Conservation (phyloP, 1,284 basidiomycete genomes). For the Cerioporus squamosus region DNA sequence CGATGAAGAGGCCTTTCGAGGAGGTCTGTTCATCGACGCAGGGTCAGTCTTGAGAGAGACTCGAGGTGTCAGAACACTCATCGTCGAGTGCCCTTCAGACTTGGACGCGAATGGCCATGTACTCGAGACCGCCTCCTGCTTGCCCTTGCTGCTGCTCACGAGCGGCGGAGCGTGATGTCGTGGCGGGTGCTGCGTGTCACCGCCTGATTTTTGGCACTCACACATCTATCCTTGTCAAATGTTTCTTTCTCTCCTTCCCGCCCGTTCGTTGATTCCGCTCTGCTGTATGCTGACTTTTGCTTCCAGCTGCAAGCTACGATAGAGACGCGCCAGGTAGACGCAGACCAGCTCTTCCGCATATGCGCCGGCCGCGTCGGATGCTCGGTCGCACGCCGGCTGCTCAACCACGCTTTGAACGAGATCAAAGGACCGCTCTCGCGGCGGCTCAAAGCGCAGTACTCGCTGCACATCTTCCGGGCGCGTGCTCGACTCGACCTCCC, state of each 20-base stretch:
- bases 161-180: too few relatives aligned
- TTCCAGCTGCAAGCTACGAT: slow-evolving; percentile 59
- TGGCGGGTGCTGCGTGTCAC: too few relatives aligned
- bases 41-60: too few relatives aligned
- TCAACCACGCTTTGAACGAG: slow-evolving; percentile 43
- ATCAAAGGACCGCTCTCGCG: slow-evolving; percentile 55
- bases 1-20: too few relatives aligned
- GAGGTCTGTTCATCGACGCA: too few relatives aligned
- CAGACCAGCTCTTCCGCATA: slow-evolving; percentile 55
- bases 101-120: too few relatives aligned
- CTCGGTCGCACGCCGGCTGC: slow-evolving; percentile 48
- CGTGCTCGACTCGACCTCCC: slow-evolving; percentile 75
- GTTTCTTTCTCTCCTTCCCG: not conserved
- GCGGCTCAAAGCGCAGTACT: slow-evolving; percentile 65
- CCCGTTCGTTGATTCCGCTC: not conserved
- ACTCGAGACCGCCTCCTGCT: too few relatives aligned
- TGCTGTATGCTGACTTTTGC: not conserved
- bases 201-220: too few relatives aligned
- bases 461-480: slow-evolving; percentile 65
- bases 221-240: too few relatives aligned
- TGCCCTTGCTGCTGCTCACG: too few relatives aligned
- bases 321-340: slow-evolving; percentile 68
- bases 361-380: slow-evolving; percentile 59
- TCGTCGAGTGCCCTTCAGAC: too few relatives aligned
- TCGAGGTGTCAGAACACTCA: too few relatives aligned